phyloP scores from a whole-genome alignment of 2,329 filamentous ascomycete genomes.

The Incumbomyces delicatus region DNA sequence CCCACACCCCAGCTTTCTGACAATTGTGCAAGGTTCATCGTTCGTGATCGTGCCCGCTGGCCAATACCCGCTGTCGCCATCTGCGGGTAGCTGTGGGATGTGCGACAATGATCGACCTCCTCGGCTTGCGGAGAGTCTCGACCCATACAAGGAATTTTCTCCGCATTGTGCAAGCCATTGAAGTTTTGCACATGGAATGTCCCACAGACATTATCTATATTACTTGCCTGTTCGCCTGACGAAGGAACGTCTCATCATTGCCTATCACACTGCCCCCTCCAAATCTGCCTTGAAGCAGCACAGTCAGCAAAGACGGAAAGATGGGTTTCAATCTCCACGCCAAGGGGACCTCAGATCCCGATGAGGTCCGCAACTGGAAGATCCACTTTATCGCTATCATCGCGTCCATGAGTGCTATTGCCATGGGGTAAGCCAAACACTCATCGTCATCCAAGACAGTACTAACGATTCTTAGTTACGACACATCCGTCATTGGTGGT shows the following conservation, averaged over 20 bases:
- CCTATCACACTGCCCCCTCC: conserved; percentile 93
- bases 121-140: background rate
- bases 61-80: no score
- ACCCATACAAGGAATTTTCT: background rate
- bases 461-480: conserved; percentile 7
- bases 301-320: background rate
- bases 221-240: background rate
- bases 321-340: conserved; percentile 18
- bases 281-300: conserved; percentile 59
- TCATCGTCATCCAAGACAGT: background rate
- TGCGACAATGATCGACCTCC: no score
- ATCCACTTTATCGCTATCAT: conserved; percentile 18
- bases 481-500: conserved; percentile 26
- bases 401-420: conserved; percentile 10
- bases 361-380: conserved; percentile 21
- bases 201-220: background rate
- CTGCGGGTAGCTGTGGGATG: no score
- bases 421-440: conserved; percentile 7
- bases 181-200: background rate
- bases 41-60: no score
- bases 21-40: no score
- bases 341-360: conserved; percentile 18
- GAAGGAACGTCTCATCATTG: conserved; percentile 47
- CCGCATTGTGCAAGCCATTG: background rate
- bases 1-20: no score